Percentiles rank a stretch among this genome's conserved stretches.
phyloP scores from a whole-genome alignment of 805 yeast species.

The Candida quercuum region DNA sequence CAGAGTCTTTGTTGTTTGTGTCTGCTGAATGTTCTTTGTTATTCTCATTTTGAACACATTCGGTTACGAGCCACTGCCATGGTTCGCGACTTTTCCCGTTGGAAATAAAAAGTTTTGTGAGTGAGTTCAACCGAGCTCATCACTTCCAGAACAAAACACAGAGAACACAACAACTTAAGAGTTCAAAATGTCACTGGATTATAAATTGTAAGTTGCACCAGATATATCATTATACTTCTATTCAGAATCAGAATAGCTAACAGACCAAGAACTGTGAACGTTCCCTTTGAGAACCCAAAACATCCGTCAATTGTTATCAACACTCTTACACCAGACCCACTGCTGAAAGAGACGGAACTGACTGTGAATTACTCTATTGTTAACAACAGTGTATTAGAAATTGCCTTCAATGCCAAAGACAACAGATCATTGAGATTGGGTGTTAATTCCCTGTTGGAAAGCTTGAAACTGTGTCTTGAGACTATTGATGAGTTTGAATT shows the following conservation, averaged over 20 bases:
- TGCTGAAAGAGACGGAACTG: constrained; percentile 66
- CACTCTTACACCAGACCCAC: constrained; percentile 75
- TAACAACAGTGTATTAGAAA: constrained; percentile 31
- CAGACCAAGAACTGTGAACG: constrained; percentile 40
- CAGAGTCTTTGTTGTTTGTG: no score
- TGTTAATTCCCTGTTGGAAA: constrained; percentile 74
- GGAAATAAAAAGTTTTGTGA: no score
- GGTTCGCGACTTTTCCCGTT: no score
- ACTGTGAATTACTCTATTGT: constrained; percentile 37
- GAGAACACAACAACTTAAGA: background rate
- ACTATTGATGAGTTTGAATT: constrained; percentile 68
- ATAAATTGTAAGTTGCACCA: constrained; percentile 11
- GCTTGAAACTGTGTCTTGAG: constrained; percentile 70
- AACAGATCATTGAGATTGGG: constrained; percentile 82
- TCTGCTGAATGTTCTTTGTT: no score
- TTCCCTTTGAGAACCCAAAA: constrained; percentile 56
- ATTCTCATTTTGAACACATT: no score
- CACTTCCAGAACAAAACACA: no score
- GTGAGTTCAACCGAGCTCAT: no score
- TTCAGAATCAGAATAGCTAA: no score
- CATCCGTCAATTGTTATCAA: constrained; percentile 62
- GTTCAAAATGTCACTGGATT: constrained; percentile 11
- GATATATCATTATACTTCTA: no score
- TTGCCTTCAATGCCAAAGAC: constrained; percentile 53
- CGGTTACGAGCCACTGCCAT: no score